Percentiles rank a stretch among this genome's conserved stretches.
These are phyloP conservation scores for Pichia nakasei DNA, from an alignment of 805 yeast species.

Conservation along the genomic window DNA sequence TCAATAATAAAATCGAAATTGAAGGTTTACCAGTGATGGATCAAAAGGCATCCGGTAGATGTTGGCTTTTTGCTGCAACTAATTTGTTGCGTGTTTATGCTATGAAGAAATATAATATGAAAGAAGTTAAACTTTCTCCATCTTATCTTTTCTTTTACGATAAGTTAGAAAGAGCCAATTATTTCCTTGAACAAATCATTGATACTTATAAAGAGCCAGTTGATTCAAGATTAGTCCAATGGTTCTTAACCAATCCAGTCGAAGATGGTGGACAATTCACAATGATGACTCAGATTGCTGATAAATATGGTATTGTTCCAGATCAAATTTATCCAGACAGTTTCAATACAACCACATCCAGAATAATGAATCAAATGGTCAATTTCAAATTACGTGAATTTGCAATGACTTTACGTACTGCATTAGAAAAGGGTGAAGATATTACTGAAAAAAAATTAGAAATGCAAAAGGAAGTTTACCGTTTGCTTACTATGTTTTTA, in stretches of 20 bases:
- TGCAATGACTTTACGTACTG: slow-evolving; percentile 58
- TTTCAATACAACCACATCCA: slow-evolving; percentile 41
- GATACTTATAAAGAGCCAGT: slow-evolving; percentile 59
- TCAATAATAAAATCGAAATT: slow-evolving; percentile 34
- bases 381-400: slow-evolving; percentile 68
- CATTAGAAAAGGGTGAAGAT: slow-evolving; percentile 32
- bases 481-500: slow-evolving; percentile 55
- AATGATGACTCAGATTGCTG: slow-evolving; percentile 67
- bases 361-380: slow-evolving; percentile 49
- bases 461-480: slow-evolving; percentile 55
- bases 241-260: slow-evolving; percentile 55
- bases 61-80: slow-evolving; percentile 85
- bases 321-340: slow-evolving; percentile 64
- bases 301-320: slow-evolving; percentile 79
- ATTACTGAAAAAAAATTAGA: slow-evolving; percentile 26
- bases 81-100: slow-evolving; percentile 61
- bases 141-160: slow-evolving; percentile 77
- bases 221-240: slow-evolving; percentile 64
- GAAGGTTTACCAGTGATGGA: slow-evolving; percentile 62
- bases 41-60: slow-evolving; percentile 71
- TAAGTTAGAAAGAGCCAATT: slow-evolving; percentile 77
- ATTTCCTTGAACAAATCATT: slow-evolving; percentile 65
- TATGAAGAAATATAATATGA: slow-evolving; percentile 52
- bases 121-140: slow-evolving; percentile 68
- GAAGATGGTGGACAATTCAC: slow-evolving; percentile 86